These are phyloP conservation scores for Colletotrichum eremochloae DNA, from an alignment of 2,329 filamentous ascomycete species.

Conservation along the genomic window DNA sequence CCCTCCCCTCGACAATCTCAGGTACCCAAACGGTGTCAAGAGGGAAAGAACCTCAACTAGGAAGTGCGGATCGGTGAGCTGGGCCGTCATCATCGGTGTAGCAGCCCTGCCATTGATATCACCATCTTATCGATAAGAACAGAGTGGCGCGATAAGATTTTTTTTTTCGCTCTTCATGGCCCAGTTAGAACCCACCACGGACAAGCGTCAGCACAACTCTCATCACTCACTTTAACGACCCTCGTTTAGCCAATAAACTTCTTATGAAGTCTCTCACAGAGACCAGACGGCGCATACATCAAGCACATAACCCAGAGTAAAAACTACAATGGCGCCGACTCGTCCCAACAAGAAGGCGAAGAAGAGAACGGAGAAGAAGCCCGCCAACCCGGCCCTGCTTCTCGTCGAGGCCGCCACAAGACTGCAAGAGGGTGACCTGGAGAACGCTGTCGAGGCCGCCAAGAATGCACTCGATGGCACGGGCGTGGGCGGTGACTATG, in stretches of 20 bases:
- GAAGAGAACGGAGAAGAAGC: slow-evolving; percentile 48
- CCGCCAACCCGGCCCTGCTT: slow-evolving; percentile 46
- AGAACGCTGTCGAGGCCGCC: slow-evolving; percentile 57
- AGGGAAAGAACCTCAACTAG: neutral
- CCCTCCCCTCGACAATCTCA: neutral
- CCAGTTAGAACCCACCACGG: slow-evolving; percentile 19
- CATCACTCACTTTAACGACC: slow-evolving; percentile 12
- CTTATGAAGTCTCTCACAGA: neutral
- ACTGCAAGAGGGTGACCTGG: slow-evolving; percentile 57
- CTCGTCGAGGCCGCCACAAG: slow-evolving; percentile 58
- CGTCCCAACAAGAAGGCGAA: slow-evolving; percentile 56
- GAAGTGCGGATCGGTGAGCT: neutral
- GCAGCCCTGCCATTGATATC: slow-evolving; percentile 22
- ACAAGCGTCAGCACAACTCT: slow-evolving; percentile 11
- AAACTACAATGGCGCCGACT: slow-evolving; percentile 56
- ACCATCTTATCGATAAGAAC: slow-evolving; percentile 41
- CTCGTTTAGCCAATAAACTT: neutral
- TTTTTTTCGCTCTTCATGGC: slow-evolving; percentile 21
- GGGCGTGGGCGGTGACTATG: slow-evolving; percentile 61
- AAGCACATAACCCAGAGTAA: neutral
- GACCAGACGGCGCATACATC: neutral
- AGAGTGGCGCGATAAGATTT: slow-evolving; percentile 38
- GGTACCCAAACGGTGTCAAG: neutral
- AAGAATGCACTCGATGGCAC: slow-evolving; percentile 59
- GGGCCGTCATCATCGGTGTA: neutral